Evolutionary conservation across 140 eudicot genomes (phyloP), one percentile per base, ranked within the genome.

Genomic region (Cichorium intybus): DNA sequence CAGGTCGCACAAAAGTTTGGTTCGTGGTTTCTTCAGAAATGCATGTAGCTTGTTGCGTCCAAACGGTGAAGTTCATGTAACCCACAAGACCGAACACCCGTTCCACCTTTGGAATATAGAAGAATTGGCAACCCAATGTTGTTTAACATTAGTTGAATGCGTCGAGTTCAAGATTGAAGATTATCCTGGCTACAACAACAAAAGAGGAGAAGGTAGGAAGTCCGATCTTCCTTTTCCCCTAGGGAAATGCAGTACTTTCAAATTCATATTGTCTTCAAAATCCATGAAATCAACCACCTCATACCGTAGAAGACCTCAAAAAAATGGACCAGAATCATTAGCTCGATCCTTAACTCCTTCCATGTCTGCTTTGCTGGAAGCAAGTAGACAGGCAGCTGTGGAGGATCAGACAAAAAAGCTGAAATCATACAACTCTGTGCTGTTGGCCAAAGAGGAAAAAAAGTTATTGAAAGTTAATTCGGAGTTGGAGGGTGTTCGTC

Each of bases 161-260:
- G 87, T 56, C 26, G 46, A 70, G 21, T 90, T 86, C 74, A 77
- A 39, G 0, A 52, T 71, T 6, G 31, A 58, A 49, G 95, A 84
- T 31, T 86, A 79, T 64, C 97, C 91, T 7, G 89, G 95, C 17
- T 90, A 86, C 74, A 46, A 56, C 12, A 84, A 86, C 62, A 86
- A 86, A 69, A 75, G 86, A 64, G 95, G 97, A 23, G 83, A 66
- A 17, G 86, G 93, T 29, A 8, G 6, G 0, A 69, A 62, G 20
- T 16, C 82, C 15, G 84, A 86, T 24, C 24, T 77, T 16, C 50
- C 87, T 6, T 90, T 90, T 39, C 89, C 52, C 9, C 50, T 86
- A 58, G 89, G 95, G 2, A 59, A 68, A 10, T 84, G 93, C 64
- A 52, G 59, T 9, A 86, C 97, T 23, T 90, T 64, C 54, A 90